Conservation (phyloP, 768 basidiomycete species). For the Hirschioporus abietinus region DNA sequence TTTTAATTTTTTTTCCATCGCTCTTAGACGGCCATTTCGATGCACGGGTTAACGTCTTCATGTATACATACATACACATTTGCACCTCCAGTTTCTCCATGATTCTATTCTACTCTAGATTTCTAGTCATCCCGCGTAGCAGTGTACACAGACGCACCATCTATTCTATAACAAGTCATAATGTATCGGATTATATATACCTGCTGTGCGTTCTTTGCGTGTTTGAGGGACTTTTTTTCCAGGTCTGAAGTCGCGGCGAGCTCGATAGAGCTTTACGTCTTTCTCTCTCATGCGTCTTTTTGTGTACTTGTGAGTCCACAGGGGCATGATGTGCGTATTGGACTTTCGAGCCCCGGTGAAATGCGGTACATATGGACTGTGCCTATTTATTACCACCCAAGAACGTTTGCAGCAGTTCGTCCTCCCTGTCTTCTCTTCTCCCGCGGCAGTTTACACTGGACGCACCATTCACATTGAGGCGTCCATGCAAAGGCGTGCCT, state of each 20-base stretch:
- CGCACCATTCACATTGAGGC: not conserved
- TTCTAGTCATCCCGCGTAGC: not conserved
- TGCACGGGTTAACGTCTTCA: not conserved
- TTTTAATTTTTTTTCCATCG: not conserved
- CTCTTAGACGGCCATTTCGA: not conserved
- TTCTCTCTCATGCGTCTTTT: too few species aligned
- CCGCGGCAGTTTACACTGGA: not conserved
- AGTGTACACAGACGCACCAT: not conserved
- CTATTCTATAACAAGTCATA: not conserved
- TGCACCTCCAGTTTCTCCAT: not conserved
- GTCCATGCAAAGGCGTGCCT: not conserved
- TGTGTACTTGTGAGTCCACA: too few species aligned
- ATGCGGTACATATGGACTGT: not conserved
- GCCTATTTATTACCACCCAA: not conserved
- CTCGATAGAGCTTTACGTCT: too few species aligned
- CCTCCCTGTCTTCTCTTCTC: not conserved
- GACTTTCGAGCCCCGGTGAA: too few species aligned
- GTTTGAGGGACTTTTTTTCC: too few species aligned
- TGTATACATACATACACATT: not conserved
- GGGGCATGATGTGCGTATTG: too few species aligned
- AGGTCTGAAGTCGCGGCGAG: too few species aligned
- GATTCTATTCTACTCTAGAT: not conserved
- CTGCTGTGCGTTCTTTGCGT: not conserved
- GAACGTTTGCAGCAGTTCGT: not conserved
- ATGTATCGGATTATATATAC: not conserved